Base-by-base conservation (phyloP, 495 filamentous ascomycete genomes). In the Stereocaulon alpinum region DNA sequence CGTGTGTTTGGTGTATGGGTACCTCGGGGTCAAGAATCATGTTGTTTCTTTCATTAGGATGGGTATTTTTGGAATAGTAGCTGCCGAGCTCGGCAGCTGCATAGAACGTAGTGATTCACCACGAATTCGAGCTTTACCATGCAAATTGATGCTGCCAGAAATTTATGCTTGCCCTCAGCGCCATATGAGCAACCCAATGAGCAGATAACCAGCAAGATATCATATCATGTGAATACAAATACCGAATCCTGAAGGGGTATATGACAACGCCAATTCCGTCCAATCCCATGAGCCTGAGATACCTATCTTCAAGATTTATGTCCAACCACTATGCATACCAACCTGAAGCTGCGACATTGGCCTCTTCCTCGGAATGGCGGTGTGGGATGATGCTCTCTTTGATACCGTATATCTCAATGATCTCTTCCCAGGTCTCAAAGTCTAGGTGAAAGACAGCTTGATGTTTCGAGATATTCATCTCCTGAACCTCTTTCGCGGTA, bases 401-500 rank as follows among this genome's bases (percentile, higher is more conserved):
- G 64, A 96, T 90, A 30, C 84, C 72, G 64, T 89, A 96, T 0
- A 76, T 77, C 4, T 86, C 71, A 40, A 92, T 83, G 32, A 94
- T 71, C 6, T 89, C 79, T 57, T 81, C 69, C 93, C 93, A 98
- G 0, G 79, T 87, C 1, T 80, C 79, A 75, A 86, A 91, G 65
- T 95, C 89, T 42, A 98, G 77, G 40, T 84, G 83, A 70, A 94
- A 84, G 32, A 96, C 83, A 22, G 88, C 86, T 69, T 96, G 91
- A 60, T 89, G 86, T 64, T 87, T 85, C 57, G 77, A 6, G 80
- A 71, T 5, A 75, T 75, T 54, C 73, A 70, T n/a, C 42, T 73
- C 69, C 54, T 78, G 73, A 6, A 80, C 68, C 62, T 79, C 75
- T 43, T 67, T 68, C 1, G 75, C 69, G 27, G 71, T 64, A n/a